A percentile compares a stretch with the other conserved stretches of the same genome.
These are phyloP conservation scores for Apiosordaria backusii DNA, from an alignment of 495 filamentous ascomycete genomes.

Conservation along the genomic window DNA sequence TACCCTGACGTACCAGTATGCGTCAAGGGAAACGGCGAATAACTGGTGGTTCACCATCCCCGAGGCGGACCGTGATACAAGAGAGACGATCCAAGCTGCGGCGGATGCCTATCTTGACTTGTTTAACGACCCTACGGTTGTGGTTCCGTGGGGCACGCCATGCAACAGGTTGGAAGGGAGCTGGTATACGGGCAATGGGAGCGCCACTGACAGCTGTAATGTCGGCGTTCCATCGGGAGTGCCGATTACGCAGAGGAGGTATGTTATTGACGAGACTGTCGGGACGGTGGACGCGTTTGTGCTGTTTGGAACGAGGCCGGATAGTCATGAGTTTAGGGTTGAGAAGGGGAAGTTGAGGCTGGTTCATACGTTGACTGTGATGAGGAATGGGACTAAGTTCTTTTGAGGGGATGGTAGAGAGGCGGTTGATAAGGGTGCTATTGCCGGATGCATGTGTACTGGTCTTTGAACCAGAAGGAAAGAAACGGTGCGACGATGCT, in stretches of 20 bases:
- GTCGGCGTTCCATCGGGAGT: conserved; percentile 37
- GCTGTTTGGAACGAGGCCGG: conserved; percentile 34
- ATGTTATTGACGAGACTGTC: conserved; percentile 42
- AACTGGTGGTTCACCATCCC: conserved; percentile 46
- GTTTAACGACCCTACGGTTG: conserved; percentile 39
- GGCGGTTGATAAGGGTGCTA: too few species aligned
- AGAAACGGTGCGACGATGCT: too few species aligned
- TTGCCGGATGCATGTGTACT: too few species aligned
- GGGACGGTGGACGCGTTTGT: conserved; percentile 43
- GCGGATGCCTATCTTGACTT: conserved; percentile 47
- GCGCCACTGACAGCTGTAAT: conserved; percentile 31
- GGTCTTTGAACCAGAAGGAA: too few species aligned
- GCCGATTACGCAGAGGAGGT: conserved; percentile 17
- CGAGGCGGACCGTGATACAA: conserved; percentile 31
- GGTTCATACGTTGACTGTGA: conserved; percentile 20
- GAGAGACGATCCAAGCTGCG: conserved; percentile 42
- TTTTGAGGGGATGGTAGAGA: not conserved
- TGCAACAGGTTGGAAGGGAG: conserved; percentile 49
- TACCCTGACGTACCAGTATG: conserved; percentile 42
- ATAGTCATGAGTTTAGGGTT: conserved; percentile 38
- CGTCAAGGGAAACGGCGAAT: conserved; percentile 29
- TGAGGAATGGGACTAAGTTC: conserved; percentile 7
- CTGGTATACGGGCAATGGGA: conserved; percentile 35
- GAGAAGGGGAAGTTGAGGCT: conserved; percentile 25
- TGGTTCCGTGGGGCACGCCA: conserved; percentile 45